phyloP scores from a whole-genome alignment of 2,329 filamentous ascomycete genomes.

The Apiospora malaysiana region DNA sequence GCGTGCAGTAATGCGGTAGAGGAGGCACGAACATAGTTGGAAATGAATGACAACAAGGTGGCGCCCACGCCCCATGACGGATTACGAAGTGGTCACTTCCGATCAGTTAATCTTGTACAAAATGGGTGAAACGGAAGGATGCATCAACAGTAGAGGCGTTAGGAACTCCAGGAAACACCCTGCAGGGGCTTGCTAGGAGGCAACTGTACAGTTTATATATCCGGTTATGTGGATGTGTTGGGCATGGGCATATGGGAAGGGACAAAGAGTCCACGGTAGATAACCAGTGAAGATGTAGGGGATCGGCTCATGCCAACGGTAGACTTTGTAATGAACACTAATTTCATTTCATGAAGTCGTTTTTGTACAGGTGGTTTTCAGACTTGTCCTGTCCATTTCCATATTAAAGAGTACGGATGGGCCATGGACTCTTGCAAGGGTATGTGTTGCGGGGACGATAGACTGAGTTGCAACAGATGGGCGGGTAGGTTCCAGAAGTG shows the following conservation, averaged over 20 bases:
- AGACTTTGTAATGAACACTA: constrained; percentile 16
- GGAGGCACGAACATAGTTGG: constrained; percentile 10
- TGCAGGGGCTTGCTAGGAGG: background rate
- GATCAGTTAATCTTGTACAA: constrained; percentile 15
- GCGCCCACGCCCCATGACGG: constrained; percentile 1
- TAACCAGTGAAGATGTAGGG: background rate
- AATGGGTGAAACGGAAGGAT: constrained; percentile 1
- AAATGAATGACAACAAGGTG: background rate
- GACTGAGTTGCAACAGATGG: background rate
- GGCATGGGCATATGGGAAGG: background rate
- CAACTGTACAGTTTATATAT: constrained; percentile 17
- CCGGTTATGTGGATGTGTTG: background rate
- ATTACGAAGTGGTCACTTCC: constrained; percentile 14
- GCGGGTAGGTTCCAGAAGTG: background rate
- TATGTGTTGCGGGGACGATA: background rate
- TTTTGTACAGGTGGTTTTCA: background rate
- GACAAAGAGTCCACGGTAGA: background rate
- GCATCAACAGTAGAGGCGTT: constrained; percentile 17
- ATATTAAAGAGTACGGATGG: background rate
- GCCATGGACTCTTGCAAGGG: background rate
- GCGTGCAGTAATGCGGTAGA: background rate
- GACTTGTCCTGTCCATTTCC: background rate
- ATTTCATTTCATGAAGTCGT: background rate
- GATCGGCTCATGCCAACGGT: constrained; percentile 9
- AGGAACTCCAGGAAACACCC: background rate